Evolutionary conservation across 2,329 filamentous ascomycete species (phyloP), one percentile per base, ranked within the genome.

Genomic region (Shiraia bambusicola): DNA sequence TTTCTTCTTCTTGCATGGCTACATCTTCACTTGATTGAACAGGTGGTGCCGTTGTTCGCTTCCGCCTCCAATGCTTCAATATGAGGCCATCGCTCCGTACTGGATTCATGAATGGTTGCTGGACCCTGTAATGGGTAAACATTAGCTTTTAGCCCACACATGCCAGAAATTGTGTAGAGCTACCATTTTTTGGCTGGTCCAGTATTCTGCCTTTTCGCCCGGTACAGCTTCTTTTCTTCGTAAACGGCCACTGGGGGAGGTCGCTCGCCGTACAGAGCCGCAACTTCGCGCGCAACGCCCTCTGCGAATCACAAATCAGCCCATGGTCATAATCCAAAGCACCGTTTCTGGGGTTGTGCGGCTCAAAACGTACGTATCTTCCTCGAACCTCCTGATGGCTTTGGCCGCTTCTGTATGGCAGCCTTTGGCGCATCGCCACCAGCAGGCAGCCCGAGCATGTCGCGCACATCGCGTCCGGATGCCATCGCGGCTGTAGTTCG

Each of bases 361-460:
- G 13, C 37, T 34, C 28, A 49, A 28, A 34, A 70, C 74, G 42
- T 61, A 79, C 77, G 75, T 58, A 76, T 75, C 56, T 75, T 69
- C 52, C 83, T 79, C 33, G 78, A 80, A 12, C 78, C 51, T 32
- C 51, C 61, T 31, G 61, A 74, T 6, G 80, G 74, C 66, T 87
- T 90, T 58, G 85, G 82, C 66, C 92, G 91, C 73, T 93, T 94
- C 30, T 80, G 72, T 28, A 83, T 81, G 73, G 39, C 75, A 63
- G 37, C 70, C 42, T 63, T 63, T 36, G 57, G 72, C 36, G 72
- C 59, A 36, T 71, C 59, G 36, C 72, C 59, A 43, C 70, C 59
- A 83, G 52, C 84, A 56, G 82, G 84, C 65, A 95, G 76, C 69
- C 91, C 88, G 63, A 95, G 82, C 65, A 95, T 88, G 68, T 95